Conservation (phyloP, 2,329 filamentous ascomycete species). For the Colletotrichum tropicale region DNA sequence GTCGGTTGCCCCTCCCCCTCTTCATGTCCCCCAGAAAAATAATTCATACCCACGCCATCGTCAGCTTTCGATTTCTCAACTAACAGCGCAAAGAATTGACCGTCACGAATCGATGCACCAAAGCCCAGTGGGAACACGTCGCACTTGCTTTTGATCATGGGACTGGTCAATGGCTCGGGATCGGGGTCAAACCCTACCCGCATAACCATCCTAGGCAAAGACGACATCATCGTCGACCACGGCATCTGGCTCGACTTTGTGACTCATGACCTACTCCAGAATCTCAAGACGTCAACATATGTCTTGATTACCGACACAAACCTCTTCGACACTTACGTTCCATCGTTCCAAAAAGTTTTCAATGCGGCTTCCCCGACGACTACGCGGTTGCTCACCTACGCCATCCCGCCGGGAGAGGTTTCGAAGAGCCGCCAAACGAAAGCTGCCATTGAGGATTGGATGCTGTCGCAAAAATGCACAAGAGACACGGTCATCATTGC, state of each 20-base stretch:
- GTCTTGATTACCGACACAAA: slow-evolving; percentile 97
- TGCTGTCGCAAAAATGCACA: slow-evolving; percentile 89
- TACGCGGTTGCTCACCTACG: slow-evolving; percentile 81
- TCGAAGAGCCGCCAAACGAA: slow-evolving; percentile 95
- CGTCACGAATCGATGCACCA: neutral
- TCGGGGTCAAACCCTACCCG: slow-evolving; percentile 47
- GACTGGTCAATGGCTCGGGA: slow-evolving; percentile 18
- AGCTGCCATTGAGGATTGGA: slow-evolving; percentile 96
- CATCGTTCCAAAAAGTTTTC: slow-evolving; percentile 65
- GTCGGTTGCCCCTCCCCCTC: neutral
- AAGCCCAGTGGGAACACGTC: neutral
- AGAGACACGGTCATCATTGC: slow-evolving; percentile 95
- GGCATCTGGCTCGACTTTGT: slow-evolving; percentile 87
- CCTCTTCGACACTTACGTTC: slow-evolving; percentile 79
- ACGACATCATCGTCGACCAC: slow-evolving; percentile 91
- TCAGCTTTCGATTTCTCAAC: too few relatives aligned
- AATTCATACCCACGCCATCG: neutral
- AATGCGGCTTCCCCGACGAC: slow-evolving; percentile 36
- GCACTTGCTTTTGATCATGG: slow-evolving; percentile 6
- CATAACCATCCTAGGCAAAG: slow-evolving; percentile 85
- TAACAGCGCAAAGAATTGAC: neutral
- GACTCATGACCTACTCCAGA: slow-evolving; percentile 77
- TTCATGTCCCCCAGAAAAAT: neutral
- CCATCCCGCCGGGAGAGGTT: slow-evolving; percentile 88
- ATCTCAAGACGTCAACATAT: slow-evolving; percentile 86